Conservation (phyloP, 371 early-diverging fungal species). For the Mortierella sp. region DNA sequence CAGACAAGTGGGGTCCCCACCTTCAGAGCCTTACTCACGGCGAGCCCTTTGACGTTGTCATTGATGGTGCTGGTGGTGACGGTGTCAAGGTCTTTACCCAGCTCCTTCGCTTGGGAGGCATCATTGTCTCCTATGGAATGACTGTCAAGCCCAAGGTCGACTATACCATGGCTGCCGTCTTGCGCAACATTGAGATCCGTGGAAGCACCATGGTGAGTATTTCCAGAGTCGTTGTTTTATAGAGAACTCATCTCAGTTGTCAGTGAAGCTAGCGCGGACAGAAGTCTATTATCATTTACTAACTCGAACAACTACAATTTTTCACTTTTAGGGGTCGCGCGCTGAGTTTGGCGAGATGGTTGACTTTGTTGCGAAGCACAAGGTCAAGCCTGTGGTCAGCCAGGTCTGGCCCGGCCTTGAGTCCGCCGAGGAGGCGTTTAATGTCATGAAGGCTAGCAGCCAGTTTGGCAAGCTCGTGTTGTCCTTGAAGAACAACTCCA, state of each 20-base stretch:
- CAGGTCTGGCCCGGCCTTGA: constrained; percentile 70
- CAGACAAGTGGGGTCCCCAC: constrained; percentile 67
- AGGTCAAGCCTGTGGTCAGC: constrained; percentile 74
- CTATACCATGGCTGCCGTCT: constrained; percentile 64
- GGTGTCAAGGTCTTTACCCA: constrained; percentile 58
- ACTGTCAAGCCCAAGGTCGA: constrained; percentile 63
- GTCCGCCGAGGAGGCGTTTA: constrained; percentile 67
- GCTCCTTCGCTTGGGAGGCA: constrained; percentile 67
- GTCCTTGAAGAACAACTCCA: constrained; percentile 34
- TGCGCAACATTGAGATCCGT: constrained; percentile 71
- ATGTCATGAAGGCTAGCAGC: constrained; percentile 67
- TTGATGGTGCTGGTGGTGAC: constrained; percentile 81
- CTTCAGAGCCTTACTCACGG: constrained; percentile 62
- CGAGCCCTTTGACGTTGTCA: constrained; percentile 66
- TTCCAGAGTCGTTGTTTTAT: neutral
- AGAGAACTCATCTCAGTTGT: no score
- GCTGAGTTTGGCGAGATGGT: constrained; percentile 74
- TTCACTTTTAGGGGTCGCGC: constrained; percentile 59
- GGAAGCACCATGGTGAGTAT: constrained; percentile 76
- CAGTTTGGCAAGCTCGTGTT: constrained; percentile 77
- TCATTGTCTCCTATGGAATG: constrained; percentile 73
- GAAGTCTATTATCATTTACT: neutral
- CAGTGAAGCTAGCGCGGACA: no score
- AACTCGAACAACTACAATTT: neutral
- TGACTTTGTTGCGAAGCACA: constrained; percentile 68